phyloP scores from a whole-genome alignment of 495 filamentous ascomycete genomes.

The Chaetomidium leptoderma region DNA sequence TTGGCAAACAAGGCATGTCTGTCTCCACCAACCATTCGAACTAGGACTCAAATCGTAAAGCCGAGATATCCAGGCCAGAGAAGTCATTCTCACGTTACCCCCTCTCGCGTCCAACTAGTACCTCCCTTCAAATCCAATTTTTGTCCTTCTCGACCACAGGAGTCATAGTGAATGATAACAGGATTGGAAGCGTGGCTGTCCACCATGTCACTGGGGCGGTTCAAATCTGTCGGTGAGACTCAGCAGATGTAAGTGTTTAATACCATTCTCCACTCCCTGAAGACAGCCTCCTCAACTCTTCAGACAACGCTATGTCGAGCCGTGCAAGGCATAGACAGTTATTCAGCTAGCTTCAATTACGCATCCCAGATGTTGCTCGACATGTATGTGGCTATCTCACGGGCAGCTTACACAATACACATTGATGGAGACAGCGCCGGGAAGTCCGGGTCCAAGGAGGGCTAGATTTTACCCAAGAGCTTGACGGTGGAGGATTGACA shows the following conservation, averaged over 20 bases:
- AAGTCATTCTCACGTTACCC: not conserved
- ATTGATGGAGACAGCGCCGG: no score
- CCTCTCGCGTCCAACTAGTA: not conserved
- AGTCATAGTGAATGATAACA: conserved; percentile 23
- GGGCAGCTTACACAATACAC: not conserved
- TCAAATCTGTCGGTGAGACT: conserved; percentile 40
- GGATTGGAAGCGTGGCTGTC: conserved; percentile 18
- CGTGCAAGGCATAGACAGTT: conserved; percentile 8
- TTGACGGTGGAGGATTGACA: no score
- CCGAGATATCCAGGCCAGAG: not conserved
- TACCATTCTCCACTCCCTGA: not conserved
- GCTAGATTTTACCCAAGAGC: no score
- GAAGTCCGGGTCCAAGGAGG: no score
- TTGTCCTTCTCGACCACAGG: conserved; percentile 3
- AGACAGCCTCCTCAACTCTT: not conserved
- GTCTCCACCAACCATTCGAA: no score
- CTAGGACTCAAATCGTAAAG: no score
- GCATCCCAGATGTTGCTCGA: not conserved
- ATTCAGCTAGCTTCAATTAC: not conserved
- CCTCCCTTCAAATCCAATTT: not conserved
- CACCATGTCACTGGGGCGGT: conserved; percentile 40
- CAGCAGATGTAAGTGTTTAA: conserved; percentile 37
- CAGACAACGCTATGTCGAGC: not conserved
- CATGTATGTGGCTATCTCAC: not conserved
- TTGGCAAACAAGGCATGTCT: no score